Evolutionary conservation across 169 alveolate genomes (phyloP).

Genomic region (Plasmodium vivax): DNA sequence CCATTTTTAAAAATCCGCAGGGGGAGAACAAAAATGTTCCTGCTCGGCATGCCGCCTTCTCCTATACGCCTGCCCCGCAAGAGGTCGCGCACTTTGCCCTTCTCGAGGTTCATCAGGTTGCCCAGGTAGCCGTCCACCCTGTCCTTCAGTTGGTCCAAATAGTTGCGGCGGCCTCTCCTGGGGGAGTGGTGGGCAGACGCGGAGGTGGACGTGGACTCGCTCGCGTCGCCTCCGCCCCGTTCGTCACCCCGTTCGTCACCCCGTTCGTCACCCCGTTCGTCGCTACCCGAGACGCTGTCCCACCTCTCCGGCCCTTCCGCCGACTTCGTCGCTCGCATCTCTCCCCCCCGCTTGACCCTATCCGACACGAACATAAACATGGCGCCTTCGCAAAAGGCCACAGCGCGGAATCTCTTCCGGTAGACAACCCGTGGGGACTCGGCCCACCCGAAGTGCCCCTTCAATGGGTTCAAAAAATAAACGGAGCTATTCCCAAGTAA

Average conservation of each 20-base stretch:
- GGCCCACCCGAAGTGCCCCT: neutral
- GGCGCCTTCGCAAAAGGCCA: constrained; percentile 26
- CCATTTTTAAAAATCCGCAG: neutral
- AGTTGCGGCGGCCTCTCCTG: neutral
- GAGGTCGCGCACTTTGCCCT: neutral
- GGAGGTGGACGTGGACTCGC: neutral
- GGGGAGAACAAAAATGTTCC: constrained; percentile 21
- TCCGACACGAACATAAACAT: constrained; percentile 22
- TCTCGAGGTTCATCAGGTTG: constrained; percentile 1
- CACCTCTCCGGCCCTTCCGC: neutral
- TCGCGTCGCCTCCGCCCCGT: neutral
- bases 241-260: neutral
- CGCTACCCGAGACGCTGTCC: neutral
- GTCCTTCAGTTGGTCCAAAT: neutral
- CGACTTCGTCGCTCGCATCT: neutral
- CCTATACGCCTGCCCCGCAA: constrained; percentile 3
- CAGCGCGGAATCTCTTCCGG: constrained; percentile 23
- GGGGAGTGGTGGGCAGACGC: neutral
- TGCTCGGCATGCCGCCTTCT: neutral
- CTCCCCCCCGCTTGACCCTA: neutral
- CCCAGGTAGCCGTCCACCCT: neutral
- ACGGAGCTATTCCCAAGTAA: constrained; percentile 38
- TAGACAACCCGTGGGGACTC: neutral
- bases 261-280: neutral
- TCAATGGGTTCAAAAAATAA: constrained; percentile 11